Evolutionary conservation across 1,284 basidiomycete genomes (phyloP), one percentile per base, ranked within the genome.

Genomic region (Mrakiaceae sp.): DNA sequence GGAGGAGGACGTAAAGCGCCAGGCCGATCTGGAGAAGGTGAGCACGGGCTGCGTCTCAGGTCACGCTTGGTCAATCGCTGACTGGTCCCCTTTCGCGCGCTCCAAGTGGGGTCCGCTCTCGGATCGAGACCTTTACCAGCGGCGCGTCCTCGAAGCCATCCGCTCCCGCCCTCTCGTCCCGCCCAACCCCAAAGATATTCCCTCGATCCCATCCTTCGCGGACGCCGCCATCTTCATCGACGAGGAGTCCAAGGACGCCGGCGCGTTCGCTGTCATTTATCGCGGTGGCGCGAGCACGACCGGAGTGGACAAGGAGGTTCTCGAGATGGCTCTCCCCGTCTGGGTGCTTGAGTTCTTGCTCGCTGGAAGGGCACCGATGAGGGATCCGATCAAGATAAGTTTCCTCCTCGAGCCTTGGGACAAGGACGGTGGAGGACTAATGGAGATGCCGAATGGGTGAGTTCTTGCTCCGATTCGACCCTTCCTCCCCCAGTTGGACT

Each of bases 291-390:
- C 86, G 3, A 81, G 81, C 2, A 82, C 80, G 57, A 84, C 84
- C 0, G 83, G 81, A 62, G 74, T 79, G 39, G 93, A 97, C 69
- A 72, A 83, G 50, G 79, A 81, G 42, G 74, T 77, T 9, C 79
- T 98, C 49, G 93, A 97, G 76, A 84, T 87, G 72, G 78, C 78
- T 46, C 83, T 90, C 79, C 94, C 93, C 2, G 74, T 85, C 67
- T 98, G 95, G 95, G 77, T 96, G 58, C 78, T 94, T 57, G 90
- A 97, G 74, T 95, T 87, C 71, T 76, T 97, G 54, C 80, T 97
- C 50, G 73, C 74, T 8, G 76, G 75, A 47, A 69, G 74, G 10
- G 72, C 69, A 46, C 68, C 70, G 11, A 71, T 82, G 48, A 88
- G 88, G 72, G 86, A 85, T 71, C 74, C 74, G 1, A 78, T 82